Base-by-base conservation (phyloP, 805 yeast genomes). In the Cyberlindnera bimundalis region DNA sequence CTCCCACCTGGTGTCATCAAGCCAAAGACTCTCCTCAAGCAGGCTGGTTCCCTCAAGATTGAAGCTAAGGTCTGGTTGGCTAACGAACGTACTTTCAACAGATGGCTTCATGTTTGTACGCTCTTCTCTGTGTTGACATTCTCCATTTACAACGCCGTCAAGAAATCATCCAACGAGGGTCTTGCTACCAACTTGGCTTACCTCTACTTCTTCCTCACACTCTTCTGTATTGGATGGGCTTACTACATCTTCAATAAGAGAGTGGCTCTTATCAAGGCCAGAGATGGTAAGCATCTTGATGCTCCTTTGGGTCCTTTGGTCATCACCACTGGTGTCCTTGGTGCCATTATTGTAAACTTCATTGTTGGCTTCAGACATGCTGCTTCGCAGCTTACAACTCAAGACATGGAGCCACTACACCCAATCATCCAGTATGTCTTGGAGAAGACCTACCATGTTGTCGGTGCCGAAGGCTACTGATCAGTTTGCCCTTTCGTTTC, bases 61-160 rank as follows among this genome's bases (percentile, higher is more conserved):
- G 99, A 93, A 68, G 95, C 98, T 23, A 93, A 93, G 60, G 99
- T 93, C 12, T 93, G 98, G 97, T 73, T 93, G 49, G 99, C 99
- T 21, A 93, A 93, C 59, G 99, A 93, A 68, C 83, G 99, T 63
- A 93, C 99, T 4, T 91, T 90, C 68, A 83, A 87, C 70, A 78
- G 95, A 64, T 93, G 99, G 99, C 71, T 93, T 50, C 89, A 84
- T 47, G 91, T 91, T 17, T 84, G 95, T 12, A 79, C 95, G 0
- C 68, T 93, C 59, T 72, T 93, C 52, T 80, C 96, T 16, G 81
- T 90, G 0, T 67, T 93, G 54, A 88, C 98, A 0, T 89, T 90
- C 58, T 73, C 93, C 13, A 76, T 93, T 40, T 86, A 86, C 67
- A 76, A 81, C 29, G 81, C 96, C 10, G 84, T 87, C 16, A 69